Conservation (phyloP, 176 grass and related monocot genomes). For the Phoenix roebelenii region DNA sequence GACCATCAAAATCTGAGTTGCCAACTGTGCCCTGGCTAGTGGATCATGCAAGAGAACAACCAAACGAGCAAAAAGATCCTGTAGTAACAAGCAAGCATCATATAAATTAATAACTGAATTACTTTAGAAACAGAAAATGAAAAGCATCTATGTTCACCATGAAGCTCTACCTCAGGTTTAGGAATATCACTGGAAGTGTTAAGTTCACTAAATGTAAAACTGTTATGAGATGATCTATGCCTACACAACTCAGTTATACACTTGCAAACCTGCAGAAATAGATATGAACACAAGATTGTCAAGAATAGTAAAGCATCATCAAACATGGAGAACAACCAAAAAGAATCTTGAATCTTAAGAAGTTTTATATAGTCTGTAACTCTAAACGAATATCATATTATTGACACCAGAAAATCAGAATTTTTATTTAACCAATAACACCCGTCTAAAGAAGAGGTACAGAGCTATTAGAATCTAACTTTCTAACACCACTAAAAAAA, state of each 20-base stretch:
- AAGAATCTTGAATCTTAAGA: too few species aligned
- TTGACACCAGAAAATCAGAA: too few species aligned
- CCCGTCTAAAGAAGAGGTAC: too few species aligned
- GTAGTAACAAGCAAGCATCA: constrained; percentile 22
- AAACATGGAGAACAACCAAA: too few species aligned
- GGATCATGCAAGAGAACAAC: constrained; percentile 93
- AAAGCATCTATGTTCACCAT: constrained; percentile 2
- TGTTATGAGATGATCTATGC: constrained; percentile 59
- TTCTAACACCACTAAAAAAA: too few species aligned
- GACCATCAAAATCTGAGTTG: constrained; percentile 82
- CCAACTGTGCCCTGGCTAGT: constrained; percentile 78
- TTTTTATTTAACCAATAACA: too few species aligned
- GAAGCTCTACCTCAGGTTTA: constrained; percentile 53
- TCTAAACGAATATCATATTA: too few species aligned
- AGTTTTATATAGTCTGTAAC: too few species aligned
- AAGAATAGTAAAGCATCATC: too few species aligned
- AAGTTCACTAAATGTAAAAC: constrained; percentile 52
- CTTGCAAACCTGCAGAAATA: constrained; percentile 71
- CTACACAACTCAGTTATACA: constrained; percentile 94
- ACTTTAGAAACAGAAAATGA: constrained; percentile 5
- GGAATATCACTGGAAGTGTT: constrained; percentile 71
- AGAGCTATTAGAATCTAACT: too few species aligned
- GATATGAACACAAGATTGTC: background rate
- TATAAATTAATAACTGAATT: constrained; percentile 13
- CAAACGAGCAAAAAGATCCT: constrained; percentile 97